These are phyloP conservation scores for Chloropicon primus DNA, from an alignment of 139 green algal species.

Conservation along the genomic window DNA sequence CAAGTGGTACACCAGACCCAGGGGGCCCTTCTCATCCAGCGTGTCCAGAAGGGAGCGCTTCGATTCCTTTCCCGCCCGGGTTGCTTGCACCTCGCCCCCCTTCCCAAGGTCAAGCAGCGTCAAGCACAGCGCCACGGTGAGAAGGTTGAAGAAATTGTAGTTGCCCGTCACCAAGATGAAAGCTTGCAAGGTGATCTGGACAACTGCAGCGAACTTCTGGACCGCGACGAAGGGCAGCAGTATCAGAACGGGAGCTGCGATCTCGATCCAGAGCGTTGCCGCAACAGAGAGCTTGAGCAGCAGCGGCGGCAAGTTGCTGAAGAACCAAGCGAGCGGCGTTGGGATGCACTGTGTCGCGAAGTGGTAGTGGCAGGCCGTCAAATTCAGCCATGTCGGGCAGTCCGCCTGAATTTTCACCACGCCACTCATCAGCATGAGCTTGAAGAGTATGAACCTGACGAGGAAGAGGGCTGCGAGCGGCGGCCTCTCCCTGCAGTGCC, in stretches of 20 bases:
- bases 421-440: slow-evolving; percentile 25
- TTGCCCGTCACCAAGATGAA: slow-evolving; percentile 18
- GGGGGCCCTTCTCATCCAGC: not conserved
- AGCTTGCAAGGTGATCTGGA: slow-evolving; percentile 12
- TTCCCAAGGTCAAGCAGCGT: not conserved
- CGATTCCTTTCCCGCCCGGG: too few species aligned
- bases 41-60: not conserved
- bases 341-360: slow-evolving; percentile 24
- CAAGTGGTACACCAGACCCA: not conserved
- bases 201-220: not conserved
- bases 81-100: not conserved
- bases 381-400: slow-evolving; percentile 11
- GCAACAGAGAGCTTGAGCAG: slow-evolving; percentile 7
- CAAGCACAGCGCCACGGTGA: slow-evolving; percentile 13
- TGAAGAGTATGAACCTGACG: slow-evolving; percentile 16
- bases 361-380: slow-evolving; percentile 24
- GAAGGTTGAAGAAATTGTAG: slow-evolving; percentile 28
- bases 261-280: slow-evolving; percentile 12
- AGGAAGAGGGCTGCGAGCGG: not conserved
- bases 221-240: slow-evolving; percentile 6
- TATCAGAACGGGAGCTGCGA: slow-evolving; percentile 15
- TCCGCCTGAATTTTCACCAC: slow-evolving; percentile 14
- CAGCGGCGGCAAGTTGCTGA: not conserved
- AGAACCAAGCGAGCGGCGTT: slow-evolving; percentile 10
- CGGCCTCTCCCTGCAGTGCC: not conserved